Conservation (phyloP, 805 yeast species). For the Myxozyma geophila region DNA sequence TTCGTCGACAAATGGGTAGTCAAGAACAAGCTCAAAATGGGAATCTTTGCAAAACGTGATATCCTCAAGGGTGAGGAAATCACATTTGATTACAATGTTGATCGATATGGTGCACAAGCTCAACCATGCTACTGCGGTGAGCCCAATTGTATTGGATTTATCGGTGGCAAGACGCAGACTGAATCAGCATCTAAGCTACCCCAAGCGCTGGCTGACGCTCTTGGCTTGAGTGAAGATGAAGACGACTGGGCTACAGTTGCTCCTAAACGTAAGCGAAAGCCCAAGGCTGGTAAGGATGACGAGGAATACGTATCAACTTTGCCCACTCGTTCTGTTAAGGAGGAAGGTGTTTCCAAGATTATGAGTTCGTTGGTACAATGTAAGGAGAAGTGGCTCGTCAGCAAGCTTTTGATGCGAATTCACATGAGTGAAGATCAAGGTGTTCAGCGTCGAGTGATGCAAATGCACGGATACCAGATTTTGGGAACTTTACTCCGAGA, state of each 20-base stretch:
- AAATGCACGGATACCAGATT: conserved; percentile 86
- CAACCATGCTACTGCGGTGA: conserved; percentile 96
- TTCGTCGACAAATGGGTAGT: conserved; percentile 98
- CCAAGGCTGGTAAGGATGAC: conserved; percentile 52
- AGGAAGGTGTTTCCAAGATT: conserved; percentile 72
- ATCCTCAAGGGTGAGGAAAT: conserved; percentile 83
- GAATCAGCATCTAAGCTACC: conserved; percentile 86
- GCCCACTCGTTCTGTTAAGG: conserved; percentile 55
- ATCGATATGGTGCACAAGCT: conserved; percentile 91
- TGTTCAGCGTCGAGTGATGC: conserved; percentile 63
- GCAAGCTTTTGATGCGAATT: conserved; percentile 70
- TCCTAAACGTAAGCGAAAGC: conserved; percentile 61
- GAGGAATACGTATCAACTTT: conserved; percentile 65
- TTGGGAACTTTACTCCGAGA: conserved; percentile 61
- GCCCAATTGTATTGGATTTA: conserved; percentile 84
- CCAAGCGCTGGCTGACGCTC: conserved; percentile 79
- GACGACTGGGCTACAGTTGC: conserved; percentile 49
- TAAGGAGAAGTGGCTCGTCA: conserved; percentile 66
- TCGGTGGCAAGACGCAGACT: conserved; percentile 97
- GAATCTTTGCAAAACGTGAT: conserved; percentile 82
- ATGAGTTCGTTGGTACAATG: conserved; percentile 81
- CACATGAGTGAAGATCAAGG: conserved; percentile 55
- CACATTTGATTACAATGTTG: conserved; percentile 92
- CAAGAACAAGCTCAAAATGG: conserved; percentile 87
- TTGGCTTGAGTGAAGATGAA: conserved; percentile 76